phyloP scores from a whole-genome alignment of 805 yeast genomes.

The Monosporozyma yasuniensis region DNA sequence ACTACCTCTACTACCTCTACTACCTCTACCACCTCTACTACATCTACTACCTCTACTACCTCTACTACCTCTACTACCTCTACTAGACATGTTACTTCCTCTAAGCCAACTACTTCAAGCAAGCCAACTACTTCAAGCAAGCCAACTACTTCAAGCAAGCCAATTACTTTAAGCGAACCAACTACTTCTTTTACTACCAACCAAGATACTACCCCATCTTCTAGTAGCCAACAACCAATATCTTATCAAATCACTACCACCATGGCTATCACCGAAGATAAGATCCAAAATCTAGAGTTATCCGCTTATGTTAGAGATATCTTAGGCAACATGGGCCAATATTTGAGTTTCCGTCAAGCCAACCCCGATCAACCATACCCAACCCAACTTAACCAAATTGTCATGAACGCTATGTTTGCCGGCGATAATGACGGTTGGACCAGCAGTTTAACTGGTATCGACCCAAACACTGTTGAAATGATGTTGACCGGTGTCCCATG shows the following conservation, averaged over 20 bases:
- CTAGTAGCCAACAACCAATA: too few species aligned
- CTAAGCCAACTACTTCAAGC: too few species aligned
- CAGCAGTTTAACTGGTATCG: constrained; percentile 19
- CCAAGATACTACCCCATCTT: too few species aligned
- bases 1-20: too few species aligned
- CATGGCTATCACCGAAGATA: constrained; percentile 1
- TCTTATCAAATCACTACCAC: constrained; percentile 3
- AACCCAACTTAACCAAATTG: constrained; percentile 1
- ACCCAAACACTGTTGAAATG: constrained; percentile 10
- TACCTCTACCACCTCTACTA: too few species aligned
- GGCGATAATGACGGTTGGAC: constrained; percentile 26
- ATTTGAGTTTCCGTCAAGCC: constrained; percentile 6
- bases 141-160: too few species aligned
- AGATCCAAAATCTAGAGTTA: constrained; percentile 5
- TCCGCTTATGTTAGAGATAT: constrained; percentile 9
- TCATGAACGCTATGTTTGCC: background rate
- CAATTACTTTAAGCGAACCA: too few species aligned
- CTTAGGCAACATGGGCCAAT: constrained; percentile 2
- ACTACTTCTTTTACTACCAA: too few species aligned
- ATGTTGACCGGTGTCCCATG: constrained; percentile 4
- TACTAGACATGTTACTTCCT: too few species aligned
- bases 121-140: too few species aligned
- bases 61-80: too few species aligned
- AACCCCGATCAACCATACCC: constrained; percentile 8
- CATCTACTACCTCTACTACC: too few species aligned